These are phyloP conservation scores for Xylariaceae sp. DNA, from an alignment of 2,329 filamentous ascomycete genomes.

Conservation along the genomic window DNA sequence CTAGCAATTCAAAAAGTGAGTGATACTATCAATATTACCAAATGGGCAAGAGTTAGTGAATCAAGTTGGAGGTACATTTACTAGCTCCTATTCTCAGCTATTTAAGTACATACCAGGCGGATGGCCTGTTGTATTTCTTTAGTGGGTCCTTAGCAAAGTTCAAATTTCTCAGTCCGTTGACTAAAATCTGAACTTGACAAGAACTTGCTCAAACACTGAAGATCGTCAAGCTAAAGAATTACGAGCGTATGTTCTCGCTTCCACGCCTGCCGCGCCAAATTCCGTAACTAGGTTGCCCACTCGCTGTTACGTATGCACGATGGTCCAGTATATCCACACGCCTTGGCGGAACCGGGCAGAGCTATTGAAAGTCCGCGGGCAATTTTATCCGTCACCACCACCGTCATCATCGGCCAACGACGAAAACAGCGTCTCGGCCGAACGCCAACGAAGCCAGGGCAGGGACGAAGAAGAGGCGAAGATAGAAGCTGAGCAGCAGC, in stretches of 20 bases:
- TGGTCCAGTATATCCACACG: constrained; percentile 74
- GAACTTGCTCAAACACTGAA: neutral
- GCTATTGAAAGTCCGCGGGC: constrained; percentile 65
- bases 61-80: too few species aligned
- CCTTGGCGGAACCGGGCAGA: constrained; percentile 71
- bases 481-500: constrained; percentile 37
- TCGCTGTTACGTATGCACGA: constrained; percentile 34
- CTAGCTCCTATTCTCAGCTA: too few species aligned
- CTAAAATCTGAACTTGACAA: neutral
- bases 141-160: neutral
- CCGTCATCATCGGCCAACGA: constrained; percentile 13
- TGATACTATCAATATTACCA: neutral
- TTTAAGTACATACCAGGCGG: too few species aligned
- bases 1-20: neutral
- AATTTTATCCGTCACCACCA: constrained; percentile 58
- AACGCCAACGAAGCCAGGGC: constrained; percentile 19
- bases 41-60: neutral
- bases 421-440: constrained; percentile 15
- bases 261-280: neutral
- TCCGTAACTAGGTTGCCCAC: neutral
- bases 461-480: constrained; percentile 12
- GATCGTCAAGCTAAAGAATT: neutral
- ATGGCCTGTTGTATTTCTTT: neutral
- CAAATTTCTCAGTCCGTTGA: neutral
- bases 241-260: neutral